phyloP scores from a whole-genome alignment of 441 rosid species.

The Capsella rubella region DNA sequence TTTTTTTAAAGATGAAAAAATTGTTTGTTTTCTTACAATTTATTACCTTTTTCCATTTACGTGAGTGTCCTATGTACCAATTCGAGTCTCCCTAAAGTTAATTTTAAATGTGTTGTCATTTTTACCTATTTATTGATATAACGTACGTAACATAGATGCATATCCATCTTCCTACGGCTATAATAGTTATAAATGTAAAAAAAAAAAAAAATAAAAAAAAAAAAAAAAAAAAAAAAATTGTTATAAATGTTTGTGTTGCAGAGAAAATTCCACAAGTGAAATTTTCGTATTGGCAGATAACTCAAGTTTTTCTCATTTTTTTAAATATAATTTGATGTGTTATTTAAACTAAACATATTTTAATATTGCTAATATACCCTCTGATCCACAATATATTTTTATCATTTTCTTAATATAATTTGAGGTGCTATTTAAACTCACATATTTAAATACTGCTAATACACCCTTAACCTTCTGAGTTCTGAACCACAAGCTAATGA shows the following conservation, averaged over 20 bases:
- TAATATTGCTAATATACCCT: neutral
- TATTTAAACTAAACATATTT: neutral
- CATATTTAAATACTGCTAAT: neutral
- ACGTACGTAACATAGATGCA: constrained; percentile 7
- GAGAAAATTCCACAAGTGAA: neutral
- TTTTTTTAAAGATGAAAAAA: neutral
- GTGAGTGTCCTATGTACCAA: constrained; percentile 45
- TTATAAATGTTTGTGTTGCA: constrained; percentile 2
- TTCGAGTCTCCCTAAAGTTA: constrained; percentile 32
- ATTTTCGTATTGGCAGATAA: neutral
- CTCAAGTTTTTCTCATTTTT: neutral
- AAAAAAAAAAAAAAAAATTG: too few relatives aligned
- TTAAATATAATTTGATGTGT: neutral
- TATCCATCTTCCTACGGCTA: constrained; percentile 21
- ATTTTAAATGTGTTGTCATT: constrained; percentile 29
- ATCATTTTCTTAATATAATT: neutral
- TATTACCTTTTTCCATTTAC: constrained; percentile 43
- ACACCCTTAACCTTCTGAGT: neutral
- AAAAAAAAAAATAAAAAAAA: too few relatives aligned
- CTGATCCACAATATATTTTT: neutral
- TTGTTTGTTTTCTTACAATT: constrained; percentile 20
- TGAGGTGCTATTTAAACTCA: neutral
- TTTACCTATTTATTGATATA: constrained; percentile 20
- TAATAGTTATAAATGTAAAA: neutral
- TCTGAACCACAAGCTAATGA: neutral